Conservation (phyloP, 331 rosid species). For the Spiraea crenata region DNA sequence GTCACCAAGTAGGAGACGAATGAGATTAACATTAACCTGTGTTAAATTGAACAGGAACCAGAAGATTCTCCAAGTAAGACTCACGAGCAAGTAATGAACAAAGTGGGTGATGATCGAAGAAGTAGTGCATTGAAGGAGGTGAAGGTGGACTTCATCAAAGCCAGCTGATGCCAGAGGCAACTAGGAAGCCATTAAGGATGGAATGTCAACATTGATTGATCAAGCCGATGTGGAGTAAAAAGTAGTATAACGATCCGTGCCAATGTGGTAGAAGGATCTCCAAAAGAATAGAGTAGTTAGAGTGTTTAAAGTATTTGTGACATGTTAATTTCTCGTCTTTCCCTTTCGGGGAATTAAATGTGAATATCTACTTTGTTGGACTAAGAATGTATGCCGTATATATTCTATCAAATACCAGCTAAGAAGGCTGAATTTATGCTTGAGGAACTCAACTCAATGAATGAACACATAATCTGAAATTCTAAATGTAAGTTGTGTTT, state of each 20-base stretch:
- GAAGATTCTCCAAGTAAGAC: constrained; percentile 13
- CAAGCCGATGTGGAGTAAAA: background rate
- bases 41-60: constrained; percentile 23
- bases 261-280: background rate
- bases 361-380: background rate
- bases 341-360: background rate
- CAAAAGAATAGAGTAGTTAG: background rate
- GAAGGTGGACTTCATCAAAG: constrained; percentile 21
- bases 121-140: constrained; percentile 15
- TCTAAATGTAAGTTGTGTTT: too few relatives aligned
- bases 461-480: too few relatives aligned
- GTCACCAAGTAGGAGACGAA: background rate
- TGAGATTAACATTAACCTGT: background rate
- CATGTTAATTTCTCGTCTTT: background rate
- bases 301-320: background rate
- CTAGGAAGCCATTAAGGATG: background rate
- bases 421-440: too few relatives aligned
- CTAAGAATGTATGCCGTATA: background rate
- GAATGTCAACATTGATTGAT: background rate
- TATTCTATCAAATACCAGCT: background rate
- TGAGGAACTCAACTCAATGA: too few relatives aligned
- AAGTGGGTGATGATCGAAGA: constrained; percentile 15
- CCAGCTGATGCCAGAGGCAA: background rate
- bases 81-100: constrained; percentile 19
- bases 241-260: background rate